phyloP scores from a whole-genome alignment of 768 basidiomycete genomes.

The Daedaleopsis nitida region DNA sequence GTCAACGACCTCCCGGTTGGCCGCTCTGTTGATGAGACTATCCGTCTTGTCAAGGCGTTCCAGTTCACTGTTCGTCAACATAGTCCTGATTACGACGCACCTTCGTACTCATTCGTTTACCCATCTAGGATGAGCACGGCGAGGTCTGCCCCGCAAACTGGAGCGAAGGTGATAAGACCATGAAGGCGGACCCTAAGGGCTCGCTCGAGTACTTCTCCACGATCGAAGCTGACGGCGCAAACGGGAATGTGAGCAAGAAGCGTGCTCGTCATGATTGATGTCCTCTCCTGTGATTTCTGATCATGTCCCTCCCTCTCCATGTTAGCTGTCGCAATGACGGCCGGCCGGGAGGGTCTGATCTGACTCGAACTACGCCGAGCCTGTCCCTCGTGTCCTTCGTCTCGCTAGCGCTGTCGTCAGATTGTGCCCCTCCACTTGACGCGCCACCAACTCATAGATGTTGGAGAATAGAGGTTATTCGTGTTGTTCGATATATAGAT shows the following conservation, averaged over 20 bases:
- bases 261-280: conserved; percentile 55
- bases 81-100: neutral
- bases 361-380: conserved; percentile 10
- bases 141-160: conserved; percentile 95
- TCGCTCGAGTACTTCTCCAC: conserved; percentile 73
- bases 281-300: conserved; percentile 18
- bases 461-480: conserved; percentile 11
- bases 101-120: neutral
- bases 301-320: conserved; percentile 18
- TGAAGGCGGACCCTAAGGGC: conserved; percentile 75
- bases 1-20: conserved; percentile 94
- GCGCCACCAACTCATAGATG: conserved; percentile 10
- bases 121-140: conserved; percentile 76
- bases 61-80: conserved; percentile 72
- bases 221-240: conserved; percentile 33
- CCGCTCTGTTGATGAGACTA: conserved; percentile 92
- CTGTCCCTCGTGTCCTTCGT: conserved; percentile 2
- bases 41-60: conserved; percentile 92
- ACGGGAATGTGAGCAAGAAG: conserved; percentile 51
- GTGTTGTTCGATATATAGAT: conserved; percentile 4
- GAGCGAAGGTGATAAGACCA: conserved; percentile 79
- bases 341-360: conserved; percentile 19
- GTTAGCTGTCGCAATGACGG: conserved; percentile 21
- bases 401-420: conserved; percentile 19
- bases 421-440: conserved; percentile 12